Evolutionary conservation across 176 grass and related monocot genomes (phyloP).

Genomic region (Neostapfia colusana): DNA sequence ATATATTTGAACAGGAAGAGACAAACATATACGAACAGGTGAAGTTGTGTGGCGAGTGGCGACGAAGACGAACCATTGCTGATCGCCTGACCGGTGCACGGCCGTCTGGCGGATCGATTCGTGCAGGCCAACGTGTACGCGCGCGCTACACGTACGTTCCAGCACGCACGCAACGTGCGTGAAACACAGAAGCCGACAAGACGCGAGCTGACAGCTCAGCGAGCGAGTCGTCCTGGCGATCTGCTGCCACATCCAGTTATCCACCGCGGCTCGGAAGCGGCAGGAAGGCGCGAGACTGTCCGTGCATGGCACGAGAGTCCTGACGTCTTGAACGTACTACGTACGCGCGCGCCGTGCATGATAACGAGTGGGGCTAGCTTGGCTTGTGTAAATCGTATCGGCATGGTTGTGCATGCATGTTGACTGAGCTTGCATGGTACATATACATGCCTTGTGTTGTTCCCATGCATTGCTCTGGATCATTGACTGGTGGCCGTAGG

Average conservation of each 20-base stretch:
- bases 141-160: not conserved
- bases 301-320: not conserved
- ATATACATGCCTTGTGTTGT: too few species aligned
- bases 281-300: not conserved
- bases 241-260: not conserved
- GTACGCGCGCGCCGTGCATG: too few species aligned
- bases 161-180: not conserved
- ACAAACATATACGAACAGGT: too few species aligned
- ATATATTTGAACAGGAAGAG: too few species aligned
- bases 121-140: not conserved
- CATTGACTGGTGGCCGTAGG: too few species aligned
- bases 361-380: too few species aligned
- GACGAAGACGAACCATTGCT: not conserved
- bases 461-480: not conserved
- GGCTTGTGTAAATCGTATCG: too few species aligned
- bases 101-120: not conserved
- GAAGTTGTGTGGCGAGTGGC: too few species aligned
- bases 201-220: not conserved
- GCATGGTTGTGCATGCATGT: too few species aligned
- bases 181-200: not conserved
- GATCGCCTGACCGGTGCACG: not conserved
- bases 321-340: too few species aligned
- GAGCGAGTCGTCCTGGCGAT: not conserved
- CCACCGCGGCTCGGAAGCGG: not conserved
- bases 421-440: too few species aligned